These are phyloP conservation scores for Malania oleifera DNA, from an alignment of 164 flowering plant species.

Conservation along the genomic window DNA sequence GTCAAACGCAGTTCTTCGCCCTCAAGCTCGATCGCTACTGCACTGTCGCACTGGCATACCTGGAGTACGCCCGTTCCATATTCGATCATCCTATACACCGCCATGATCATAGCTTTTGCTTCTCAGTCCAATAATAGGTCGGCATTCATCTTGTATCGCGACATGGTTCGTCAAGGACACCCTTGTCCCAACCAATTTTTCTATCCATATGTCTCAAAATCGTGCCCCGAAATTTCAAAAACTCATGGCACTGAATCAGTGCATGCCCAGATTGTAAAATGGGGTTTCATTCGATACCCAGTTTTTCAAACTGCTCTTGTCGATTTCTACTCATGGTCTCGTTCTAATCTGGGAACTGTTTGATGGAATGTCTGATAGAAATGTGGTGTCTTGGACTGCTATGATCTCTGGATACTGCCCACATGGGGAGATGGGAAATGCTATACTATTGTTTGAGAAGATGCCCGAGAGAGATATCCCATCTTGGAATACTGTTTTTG, in stretches of 20 bases:
- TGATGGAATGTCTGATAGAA: conserved; percentile 52
- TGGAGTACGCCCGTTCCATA: conserved; percentile 50
- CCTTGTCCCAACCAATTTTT: conserved; percentile 49
- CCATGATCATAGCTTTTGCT: conserved; percentile 52
- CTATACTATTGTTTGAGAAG: conserved; percentile 41
- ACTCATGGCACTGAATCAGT: conserved; percentile 24
- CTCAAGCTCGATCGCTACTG: conserved; percentile 68
- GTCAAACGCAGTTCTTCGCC: conserved; percentile 42
- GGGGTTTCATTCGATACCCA: conserved; percentile 43
- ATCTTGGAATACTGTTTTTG: conserved; percentile 58
- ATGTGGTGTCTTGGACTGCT: conserved; percentile 64
- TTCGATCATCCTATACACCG: conserved; percentile 48
- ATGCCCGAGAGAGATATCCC: conserved; percentile 62
- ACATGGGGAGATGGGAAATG: conserved; percentile 40
- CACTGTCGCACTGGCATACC: conserved; percentile 32
- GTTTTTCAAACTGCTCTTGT: conserved; percentile 60
- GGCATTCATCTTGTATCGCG: conserved; percentile 32
- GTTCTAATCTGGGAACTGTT: conserved; percentile 34
- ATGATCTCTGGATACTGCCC: conserved; percentile 54
- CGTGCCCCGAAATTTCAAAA: conserved; percentile 24
- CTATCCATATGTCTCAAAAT: conserved; percentile 47
- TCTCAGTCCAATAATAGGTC: conserved; percentile 20
- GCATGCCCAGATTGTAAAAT: conserved; percentile 45
- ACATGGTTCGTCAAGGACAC: conserved; percentile 30
- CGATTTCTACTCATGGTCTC: conserved; percentile 35